phyloP scores from a whole-genome alignment of 805 yeast species.

The Suhomyces sp. region DNA sequence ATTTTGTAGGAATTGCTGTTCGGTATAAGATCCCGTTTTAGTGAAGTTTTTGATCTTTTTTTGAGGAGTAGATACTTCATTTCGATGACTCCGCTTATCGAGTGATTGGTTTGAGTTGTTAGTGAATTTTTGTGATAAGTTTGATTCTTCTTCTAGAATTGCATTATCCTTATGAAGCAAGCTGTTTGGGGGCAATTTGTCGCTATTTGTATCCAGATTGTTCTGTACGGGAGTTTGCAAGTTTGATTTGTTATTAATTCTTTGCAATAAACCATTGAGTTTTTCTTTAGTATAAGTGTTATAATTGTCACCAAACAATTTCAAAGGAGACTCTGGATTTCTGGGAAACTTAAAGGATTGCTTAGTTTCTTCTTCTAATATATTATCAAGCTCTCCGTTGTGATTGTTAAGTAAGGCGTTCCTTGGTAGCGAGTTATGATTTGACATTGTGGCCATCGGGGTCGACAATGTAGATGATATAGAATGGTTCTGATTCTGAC shows the following conservation, averaged over 20 bases:
- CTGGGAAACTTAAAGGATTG: constrained; percentile 16
- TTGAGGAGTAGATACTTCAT: constrained; percentile 10
- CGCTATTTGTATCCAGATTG: background rate
- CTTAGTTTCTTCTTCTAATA: constrained; percentile 20
- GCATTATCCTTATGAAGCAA: background rate
- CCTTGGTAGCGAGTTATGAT: constrained; percentile 2
- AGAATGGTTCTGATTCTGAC: constrained; percentile 17
- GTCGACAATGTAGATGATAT: constrained; percentile 37
- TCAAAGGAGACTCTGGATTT: constrained; percentile 41
- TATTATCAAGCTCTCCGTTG: constrained; percentile 20
- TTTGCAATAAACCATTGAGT: constrained; percentile 25
- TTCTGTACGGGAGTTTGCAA: constrained; percentile 9
- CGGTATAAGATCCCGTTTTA: constrained; percentile 30
- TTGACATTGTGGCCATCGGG: constrained; percentile 28
- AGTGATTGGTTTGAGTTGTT: background rate
- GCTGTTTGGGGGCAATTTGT: background rate
- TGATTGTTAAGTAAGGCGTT: constrained; percentile 1
- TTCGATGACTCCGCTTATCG: background rate
- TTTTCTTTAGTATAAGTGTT: constrained; percentile 41
- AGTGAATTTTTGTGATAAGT: background rate
- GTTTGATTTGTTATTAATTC: constrained; percentile 17
- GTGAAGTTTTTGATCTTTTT: constrained; percentile 31
- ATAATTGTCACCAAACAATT: constrained; percentile 37
- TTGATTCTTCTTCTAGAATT: background rate
- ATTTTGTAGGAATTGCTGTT: constrained; percentile 34